A percentile compares a stretch with the other conserved stretches of the same genome.
Conservation (phyloP, 768 basidiomycete species). For the Lentinula sp. region DNA sequence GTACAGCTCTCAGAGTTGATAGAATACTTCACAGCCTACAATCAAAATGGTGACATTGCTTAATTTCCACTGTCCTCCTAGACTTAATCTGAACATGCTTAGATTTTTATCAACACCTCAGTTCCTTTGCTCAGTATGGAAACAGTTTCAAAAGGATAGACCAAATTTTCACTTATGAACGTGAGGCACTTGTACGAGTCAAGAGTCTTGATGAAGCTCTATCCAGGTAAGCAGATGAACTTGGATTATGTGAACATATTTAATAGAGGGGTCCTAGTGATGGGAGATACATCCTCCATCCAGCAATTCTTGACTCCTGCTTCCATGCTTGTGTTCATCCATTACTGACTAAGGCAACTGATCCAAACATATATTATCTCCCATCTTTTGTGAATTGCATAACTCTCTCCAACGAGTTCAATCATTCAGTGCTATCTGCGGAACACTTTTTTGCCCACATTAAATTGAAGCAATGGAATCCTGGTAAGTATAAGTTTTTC, state of each 20-base stretch:
- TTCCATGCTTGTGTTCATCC: conserved; percentile 17
- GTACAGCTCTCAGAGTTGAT: too few relatives aligned
- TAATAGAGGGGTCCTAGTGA: neutral
- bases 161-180: neutral
- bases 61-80: too few relatives aligned
- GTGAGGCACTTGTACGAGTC: conserved; percentile 16
- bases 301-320: conserved; percentile 23
- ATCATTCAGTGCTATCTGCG: too few relatives aligned
- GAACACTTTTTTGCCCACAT: neutral
- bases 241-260: too few relatives aligned
- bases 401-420: too few relatives aligned
- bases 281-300: conserved; percentile 18
- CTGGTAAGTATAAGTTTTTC: conserved; percentile 20
- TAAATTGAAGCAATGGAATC: neutral
- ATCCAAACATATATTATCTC: conserved; percentile 17
- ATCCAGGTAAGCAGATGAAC: too few relatives aligned
- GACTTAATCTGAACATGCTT: too few relatives aligned
- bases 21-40: too few relatives aligned
- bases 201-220: too few relatives aligned
- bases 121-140: neutral
- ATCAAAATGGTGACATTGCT: too few relatives aligned
- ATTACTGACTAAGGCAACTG: conserved; percentile 12
- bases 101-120: neutral
- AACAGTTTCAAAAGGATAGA: neutral
- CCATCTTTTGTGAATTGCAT: conserved; percentile 6